Evolutionary conservation across 495 filamentous ascomycete genomes (phyloP).

Genomic region (Hyaloscypha variabilis): DNA sequence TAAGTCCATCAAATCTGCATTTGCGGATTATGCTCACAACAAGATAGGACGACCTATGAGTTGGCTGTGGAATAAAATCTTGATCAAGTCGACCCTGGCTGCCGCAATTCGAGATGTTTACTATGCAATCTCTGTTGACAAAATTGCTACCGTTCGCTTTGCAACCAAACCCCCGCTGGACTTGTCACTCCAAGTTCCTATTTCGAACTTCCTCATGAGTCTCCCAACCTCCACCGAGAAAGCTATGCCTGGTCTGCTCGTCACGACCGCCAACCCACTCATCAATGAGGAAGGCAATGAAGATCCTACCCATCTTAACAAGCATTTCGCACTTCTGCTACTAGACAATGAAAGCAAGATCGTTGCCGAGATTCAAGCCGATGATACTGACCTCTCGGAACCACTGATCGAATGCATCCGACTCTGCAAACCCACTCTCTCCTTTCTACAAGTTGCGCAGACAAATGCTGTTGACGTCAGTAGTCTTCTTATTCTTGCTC

Average conservation of each 20-base stretch:
- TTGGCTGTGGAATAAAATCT: constrained; percentile 67
- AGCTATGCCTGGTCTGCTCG: constrained; percentile 73
- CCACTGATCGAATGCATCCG: constrained; percentile 83
- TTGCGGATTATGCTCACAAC: not conserved
- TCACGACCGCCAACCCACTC: constrained; percentile 83
- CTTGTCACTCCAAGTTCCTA: constrained; percentile 85
- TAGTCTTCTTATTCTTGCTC: constrained; percentile 81
- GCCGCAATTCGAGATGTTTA: constrained; percentile 81
- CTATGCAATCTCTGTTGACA: constrained; percentile 76
- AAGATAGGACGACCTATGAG: constrained; percentile 49
- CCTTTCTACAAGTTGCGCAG: constrained; percentile 68
- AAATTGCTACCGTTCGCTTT: constrained; percentile 67
- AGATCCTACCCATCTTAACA: constrained; percentile 64
- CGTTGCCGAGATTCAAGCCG: constrained; percentile 78
- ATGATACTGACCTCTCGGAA: constrained; percentile 68
- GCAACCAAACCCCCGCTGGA: constrained; percentile 48
- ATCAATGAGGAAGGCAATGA: constrained; percentile 65
- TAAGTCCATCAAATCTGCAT: constrained; percentile 39
- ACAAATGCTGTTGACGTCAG: constrained; percentile 70
- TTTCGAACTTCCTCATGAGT: constrained; percentile 73
- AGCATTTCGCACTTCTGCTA: constrained; percentile 84
- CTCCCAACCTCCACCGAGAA: constrained; percentile 68
- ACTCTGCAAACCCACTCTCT: constrained; percentile 80
- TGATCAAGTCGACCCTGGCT: constrained; percentile 76
- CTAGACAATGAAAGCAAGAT: constrained; percentile 84